Conservation (phyloP, 306 rosid species). For the Oxytropis ochrocephala region DNA sequence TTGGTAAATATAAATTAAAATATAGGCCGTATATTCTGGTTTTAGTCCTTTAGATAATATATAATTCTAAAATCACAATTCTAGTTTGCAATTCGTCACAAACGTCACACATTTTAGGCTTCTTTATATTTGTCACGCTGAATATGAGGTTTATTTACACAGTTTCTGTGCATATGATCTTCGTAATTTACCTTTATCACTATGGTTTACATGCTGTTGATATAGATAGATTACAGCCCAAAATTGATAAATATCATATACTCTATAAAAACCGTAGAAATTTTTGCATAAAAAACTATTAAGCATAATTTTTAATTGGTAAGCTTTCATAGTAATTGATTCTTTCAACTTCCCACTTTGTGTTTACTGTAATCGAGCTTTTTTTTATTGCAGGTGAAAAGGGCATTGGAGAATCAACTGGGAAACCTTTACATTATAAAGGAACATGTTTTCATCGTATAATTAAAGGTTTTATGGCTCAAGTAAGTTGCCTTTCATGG, state of each 20-base stretch:
- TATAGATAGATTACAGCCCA: neutral
- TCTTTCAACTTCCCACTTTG: neutral
- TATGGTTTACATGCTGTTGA: neutral
- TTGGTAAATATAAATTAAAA: neutral
- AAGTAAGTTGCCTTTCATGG: slow-evolving; percentile 50
- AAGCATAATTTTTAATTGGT: neutral
- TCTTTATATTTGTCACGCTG: neutral
- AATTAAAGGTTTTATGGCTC: slow-evolving; percentile 95
- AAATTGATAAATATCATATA: neutral
- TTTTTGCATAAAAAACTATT: neutral
- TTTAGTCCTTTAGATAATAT: neutral
- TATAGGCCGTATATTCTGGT: neutral
- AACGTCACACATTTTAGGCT: neutral
- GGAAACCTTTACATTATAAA: slow-evolving; percentile 80
- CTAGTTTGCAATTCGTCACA: neutral
- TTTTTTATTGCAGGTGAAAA: slow-evolving; percentile 64
- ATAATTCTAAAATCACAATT: neutral
- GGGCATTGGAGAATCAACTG: slow-evolving; percentile 77
- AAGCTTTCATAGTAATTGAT: neutral
- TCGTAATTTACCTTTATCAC: neutral
- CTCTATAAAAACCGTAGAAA: neutral
- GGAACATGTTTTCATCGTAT: slow-evolving; percentile 83
- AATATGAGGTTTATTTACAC: neutral
- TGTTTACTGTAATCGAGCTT: slow-evolving; percentile 8
- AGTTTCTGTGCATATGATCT: neutral